A percentile compares a stretch with the other conserved stretches of the same genome.
Evolutionary conservation across 768 basidiomycete genomes (phyloP).

Genomic region (Leccinum subgranulosum): DNA sequence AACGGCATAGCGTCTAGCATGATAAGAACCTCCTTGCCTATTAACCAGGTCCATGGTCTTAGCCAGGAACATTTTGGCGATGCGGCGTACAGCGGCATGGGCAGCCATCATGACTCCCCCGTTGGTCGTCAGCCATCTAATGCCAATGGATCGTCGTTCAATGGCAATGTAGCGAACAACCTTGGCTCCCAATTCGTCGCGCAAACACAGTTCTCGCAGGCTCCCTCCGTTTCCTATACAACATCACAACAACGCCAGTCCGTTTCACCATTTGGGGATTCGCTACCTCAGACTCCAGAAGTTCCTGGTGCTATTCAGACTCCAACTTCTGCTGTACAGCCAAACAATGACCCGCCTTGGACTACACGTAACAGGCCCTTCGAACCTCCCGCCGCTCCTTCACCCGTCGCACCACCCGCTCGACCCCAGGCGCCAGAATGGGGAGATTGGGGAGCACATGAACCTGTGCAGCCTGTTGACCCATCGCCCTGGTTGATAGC

Average conservation of each 20-base stretch:
- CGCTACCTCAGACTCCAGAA: slow-evolving; percentile 15
- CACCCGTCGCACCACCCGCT: slow-evolving; percentile 23
- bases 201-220: slow-evolving; percentile 17
- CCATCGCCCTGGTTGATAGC: slow-evolving; percentile 56
- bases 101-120: slow-evolving; percentile 24
- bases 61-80: slow-evolving; percentile 29
- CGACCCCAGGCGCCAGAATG: slow-evolving; percentile 34
- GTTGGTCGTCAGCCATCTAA: slow-evolving; percentile 23
- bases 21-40: slow-evolving; percentile 17
- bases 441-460: slow-evolving; percentile 40
- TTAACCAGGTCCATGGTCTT: slow-evolving; percentile 20
- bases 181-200: slow-evolving; percentile 21
- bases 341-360: slow-evolving; percentile 24
- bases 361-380: slow-evolving; percentile 13
- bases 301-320: slow-evolving; percentile 18
- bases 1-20: slow-evolving; percentile 17
- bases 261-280: slow-evolving; percentile 23
- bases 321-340: slow-evolving; percentile 22
- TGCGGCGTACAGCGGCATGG: slow-evolving; percentile 20
- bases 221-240: slow-evolving; percentile 20
- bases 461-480: slow-evolving; percentile 29
- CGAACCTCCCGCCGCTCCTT: slow-evolving; percentile 16
- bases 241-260: slow-evolving; percentile 20
- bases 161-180: slow-evolving; percentile 13
- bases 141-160: slow-evolving; percentile 23